Percentiles rank a stretch among this genome's conserved stretches.
Evolutionary conservation across 2,329 filamentous ascomycete genomes (phyloP).

Genomic region (Magnaporthiopsis poae): DNA sequence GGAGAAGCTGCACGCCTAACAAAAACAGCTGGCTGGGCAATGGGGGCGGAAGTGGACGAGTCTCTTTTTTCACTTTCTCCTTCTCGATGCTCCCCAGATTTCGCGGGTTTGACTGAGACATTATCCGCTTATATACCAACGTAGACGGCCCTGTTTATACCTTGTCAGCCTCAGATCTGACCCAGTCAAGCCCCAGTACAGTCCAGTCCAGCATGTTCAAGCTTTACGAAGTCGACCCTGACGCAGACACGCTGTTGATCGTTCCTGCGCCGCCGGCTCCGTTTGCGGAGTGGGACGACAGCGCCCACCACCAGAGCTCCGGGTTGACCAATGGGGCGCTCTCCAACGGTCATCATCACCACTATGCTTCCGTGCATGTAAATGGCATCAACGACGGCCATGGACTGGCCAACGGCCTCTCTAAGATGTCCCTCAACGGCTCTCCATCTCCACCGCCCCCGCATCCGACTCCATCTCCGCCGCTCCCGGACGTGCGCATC

Average conservation of each 20-base stretch:
- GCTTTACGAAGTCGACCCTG: conserved; percentile 25
- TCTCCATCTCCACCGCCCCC: conserved; percentile 1
- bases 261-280: conserved; percentile 15
- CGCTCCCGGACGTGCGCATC: conserved; percentile 20
- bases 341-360: conserved; percentile 2
- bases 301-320: neutral
- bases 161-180: neutral
- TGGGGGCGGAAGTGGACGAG: neutral
- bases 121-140: neutral
- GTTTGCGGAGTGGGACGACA: conserved; percentile 17
- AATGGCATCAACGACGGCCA: neutral
- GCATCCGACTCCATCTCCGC: neutral
- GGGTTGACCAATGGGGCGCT: conserved; percentile 4
- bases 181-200: neutral
- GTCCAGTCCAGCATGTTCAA: conserved; percentile 17
- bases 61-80: neutral
- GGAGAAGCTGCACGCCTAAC: neutral
- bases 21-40: no score
- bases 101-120: neutral
- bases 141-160: neutral
- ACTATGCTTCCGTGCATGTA: neutral
- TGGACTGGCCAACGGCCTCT: conserved; percentile 6
- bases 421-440: conserved; percentile 6
- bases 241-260: conserved; percentile 24
- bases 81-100: neutral